Percentiles rank a stretch among this genome's conserved stretches.
These are phyloP conservation scores for Agroathelia rolfsii DNA, from an alignment of 1,284 basidiomycete genomes.

Conservation along the genomic window DNA sequence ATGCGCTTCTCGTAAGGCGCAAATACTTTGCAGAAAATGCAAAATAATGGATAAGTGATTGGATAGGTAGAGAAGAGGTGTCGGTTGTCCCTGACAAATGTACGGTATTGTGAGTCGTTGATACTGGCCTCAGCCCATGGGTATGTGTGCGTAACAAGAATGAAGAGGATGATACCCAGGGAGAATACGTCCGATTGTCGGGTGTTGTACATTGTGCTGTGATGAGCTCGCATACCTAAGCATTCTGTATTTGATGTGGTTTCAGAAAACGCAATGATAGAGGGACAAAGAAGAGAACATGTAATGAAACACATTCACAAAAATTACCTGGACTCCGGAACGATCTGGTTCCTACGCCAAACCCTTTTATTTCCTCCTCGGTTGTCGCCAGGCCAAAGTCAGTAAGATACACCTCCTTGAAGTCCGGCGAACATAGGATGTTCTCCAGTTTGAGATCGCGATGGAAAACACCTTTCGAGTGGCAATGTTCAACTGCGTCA, in stretches of 20 bases:
- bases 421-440: slow-evolving; percentile 79
- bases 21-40: too few species aligned
- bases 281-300: slow-evolving; percentile 4
- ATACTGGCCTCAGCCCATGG: slow-evolving; percentile 95
- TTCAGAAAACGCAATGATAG: slow-evolving; percentile 10
- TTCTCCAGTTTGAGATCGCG: slow-evolving; percentile 98
- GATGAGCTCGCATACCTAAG: slow-evolving; percentile 76
- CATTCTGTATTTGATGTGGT: slow-evolving; percentile 52
- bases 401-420: slow-evolving; percentile 79
- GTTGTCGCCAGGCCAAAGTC: slow-evolving; percentile 97
- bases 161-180: slow-evolving; percentile 91
- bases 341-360: slow-evolving; percentile 92
- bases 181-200: slow-evolving; percentile 96
- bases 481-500: slow-evolving; percentile 87
- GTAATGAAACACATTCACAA: too few species aligned
- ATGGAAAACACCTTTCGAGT: slow-evolving; percentile 87
- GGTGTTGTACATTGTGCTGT: slow-evolving; percentile 76
- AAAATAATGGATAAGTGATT: too few species aligned
- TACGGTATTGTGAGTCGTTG: slow-evolving; percentile 67
- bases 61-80: slow-evolving; percentile 65
- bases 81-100: slow-evolving; percentile 55
- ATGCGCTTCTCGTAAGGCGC: slow-evolving; percentile 60
- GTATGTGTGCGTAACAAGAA: slow-evolving; percentile 90
- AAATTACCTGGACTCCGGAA: slow-evolving; percentile 89
- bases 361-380: slow-evolving; percentile 81